These are phyloP conservation scores for Ilyonectria destructans DNA, from an alignment of 2,329 filamentous ascomycete species.

Conservation along the genomic window DNA sequence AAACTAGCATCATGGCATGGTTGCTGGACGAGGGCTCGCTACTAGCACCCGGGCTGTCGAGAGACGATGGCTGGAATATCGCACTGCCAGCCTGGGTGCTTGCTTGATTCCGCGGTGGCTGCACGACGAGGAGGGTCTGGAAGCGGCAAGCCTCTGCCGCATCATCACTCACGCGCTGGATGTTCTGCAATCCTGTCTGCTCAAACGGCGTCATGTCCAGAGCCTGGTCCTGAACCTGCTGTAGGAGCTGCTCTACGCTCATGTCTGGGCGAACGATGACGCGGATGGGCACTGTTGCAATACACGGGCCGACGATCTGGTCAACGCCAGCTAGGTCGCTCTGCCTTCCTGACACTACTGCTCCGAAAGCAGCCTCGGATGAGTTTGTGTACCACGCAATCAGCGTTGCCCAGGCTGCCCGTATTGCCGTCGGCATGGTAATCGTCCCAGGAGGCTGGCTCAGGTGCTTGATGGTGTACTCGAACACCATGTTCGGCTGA, in stretches of 20 bases:
- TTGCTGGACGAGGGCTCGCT: conserved; percentile 3
- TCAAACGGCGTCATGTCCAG: conserved; percentile 13
- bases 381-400: conserved; percentile 16
- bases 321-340: conserved; percentile 10
- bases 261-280: conserved; percentile 15
- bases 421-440: conserved; percentile 15
- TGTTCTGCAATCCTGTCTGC: conserved; percentile 12
- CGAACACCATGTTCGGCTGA: conserved; percentile 12
- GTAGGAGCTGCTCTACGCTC: conserved; percentile 15
- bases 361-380: conserved; percentile 15
- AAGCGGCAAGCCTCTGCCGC: conserved; percentile 14
- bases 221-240: conserved; percentile 16
- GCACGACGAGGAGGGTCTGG: conserved; percentile 18
- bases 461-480: conserved; percentile 13
- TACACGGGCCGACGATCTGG: conserved; percentile 12
- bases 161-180: neutral
- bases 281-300: conserved; percentile 13
- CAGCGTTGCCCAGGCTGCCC: conserved; percentile 13
- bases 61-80: neutral
- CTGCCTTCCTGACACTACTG: conserved; percentile 13
- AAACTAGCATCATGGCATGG: conserved; percentile 13
- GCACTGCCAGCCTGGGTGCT: neutral
- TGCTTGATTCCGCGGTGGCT: conserved; percentile 6
- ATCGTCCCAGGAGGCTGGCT: conserved; percentile 3
- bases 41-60: too few relatives aligned